Evolutionary conservation across 352 stramenopile species (phyloP).

Genomic region (Peronospora destructor): DNA sequence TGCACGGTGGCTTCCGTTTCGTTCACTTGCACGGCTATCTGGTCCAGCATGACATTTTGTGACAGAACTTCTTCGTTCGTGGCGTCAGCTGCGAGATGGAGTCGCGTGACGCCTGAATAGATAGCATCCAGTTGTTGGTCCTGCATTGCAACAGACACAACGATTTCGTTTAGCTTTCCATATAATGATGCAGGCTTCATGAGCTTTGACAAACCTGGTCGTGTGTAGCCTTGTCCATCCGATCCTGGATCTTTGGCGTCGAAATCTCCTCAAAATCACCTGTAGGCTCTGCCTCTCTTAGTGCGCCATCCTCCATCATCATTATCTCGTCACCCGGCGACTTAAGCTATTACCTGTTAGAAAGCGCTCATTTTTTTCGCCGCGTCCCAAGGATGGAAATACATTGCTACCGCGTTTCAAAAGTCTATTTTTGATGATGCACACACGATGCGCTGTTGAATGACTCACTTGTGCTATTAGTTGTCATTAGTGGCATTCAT

Average conservation of each 20-base stretch:
- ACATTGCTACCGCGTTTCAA: background rate
- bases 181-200: background rate
- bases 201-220: conserved; percentile 28
- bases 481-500: conserved; percentile 39
- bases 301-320: conserved; percentile 22
- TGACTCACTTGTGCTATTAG: conserved; percentile 13
- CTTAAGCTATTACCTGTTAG: background rate
- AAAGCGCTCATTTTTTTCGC: conserved; percentile 7
- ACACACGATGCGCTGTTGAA: no score
- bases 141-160: conserved; percentile 18
- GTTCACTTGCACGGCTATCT: conserved; percentile 40
- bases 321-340: background rate
- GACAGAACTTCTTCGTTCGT: conserved; percentile 51
- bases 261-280: conserved; percentile 39
- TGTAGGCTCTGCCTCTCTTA: conserved; percentile 22
- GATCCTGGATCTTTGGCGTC: conserved; percentile 45
- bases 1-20: conserved; percentile 39
- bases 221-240: conserved; percentile 38
- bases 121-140: conserved; percentile 56
- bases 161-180: background rate
- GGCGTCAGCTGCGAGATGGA: conserved; percentile 49
- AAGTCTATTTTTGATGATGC: conserved; percentile 23
- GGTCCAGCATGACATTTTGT: conserved; percentile 57
- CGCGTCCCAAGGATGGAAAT: conserved; percentile 29
- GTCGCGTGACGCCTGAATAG: conserved; percentile 38